A percentile compares a stretch with the other conserved stretches of the same genome.
phyloP scores from a whole-genome alignment of 164 flowering plant genomes.

The Saururus chinensis region DNA sequence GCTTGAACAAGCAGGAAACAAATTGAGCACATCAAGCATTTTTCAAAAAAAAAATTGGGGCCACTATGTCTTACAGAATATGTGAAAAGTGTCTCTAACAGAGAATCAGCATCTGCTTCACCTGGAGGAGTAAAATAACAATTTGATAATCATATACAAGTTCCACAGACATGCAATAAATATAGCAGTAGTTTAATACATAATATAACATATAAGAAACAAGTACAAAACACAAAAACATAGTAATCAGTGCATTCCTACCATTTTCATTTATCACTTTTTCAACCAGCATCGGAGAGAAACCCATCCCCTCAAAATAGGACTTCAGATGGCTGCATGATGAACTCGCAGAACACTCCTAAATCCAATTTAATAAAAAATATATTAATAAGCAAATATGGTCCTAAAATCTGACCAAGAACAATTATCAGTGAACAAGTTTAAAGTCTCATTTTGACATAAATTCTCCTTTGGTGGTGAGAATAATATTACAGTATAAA shows the following conservation, averaged over 20 bases:
- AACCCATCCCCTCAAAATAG: not conserved
- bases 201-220: not conserved
- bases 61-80: not conserved
- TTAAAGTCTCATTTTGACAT: no score
- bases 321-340: not conserved
- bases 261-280: not conserved
- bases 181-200: not conserved
- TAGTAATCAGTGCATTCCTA: not conserved
- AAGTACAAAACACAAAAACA: not conserved
- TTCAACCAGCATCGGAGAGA: not conserved
- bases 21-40: not conserved
- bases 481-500: no score
- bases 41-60: not conserved
- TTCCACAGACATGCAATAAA: not conserved
- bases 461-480: no score
- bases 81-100: not conserved
- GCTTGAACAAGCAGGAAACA: not conserved
- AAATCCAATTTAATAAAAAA: not conserved
- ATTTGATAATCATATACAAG: not conserved
- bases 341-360: not conserved
- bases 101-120: not conserved
- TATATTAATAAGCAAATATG: not conserved
- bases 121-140: not conserved
- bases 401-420: not conserved
- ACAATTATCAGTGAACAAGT: no score